Conservation (phyloP, 2,329 filamentous ascomycete genomes). For the Aaosphaeria pasadenensis region DNA sequence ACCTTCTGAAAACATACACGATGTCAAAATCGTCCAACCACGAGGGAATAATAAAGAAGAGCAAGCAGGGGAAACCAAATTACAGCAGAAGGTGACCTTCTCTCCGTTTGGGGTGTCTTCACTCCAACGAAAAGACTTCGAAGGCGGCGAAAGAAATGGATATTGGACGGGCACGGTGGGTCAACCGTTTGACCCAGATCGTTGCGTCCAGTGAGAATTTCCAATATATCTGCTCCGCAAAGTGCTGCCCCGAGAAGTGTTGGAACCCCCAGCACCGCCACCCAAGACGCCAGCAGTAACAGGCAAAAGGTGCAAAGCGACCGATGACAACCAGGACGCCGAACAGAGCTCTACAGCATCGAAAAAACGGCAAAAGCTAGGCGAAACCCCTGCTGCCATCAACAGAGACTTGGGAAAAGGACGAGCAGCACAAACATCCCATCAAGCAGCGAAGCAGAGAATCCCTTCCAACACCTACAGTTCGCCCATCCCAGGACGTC, state of each 20-base stretch:
- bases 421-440: too few species aligned
- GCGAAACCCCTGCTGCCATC: background rate
- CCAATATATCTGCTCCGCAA: conserved; percentile 30
- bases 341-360: background rate
- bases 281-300: conserved; percentile 2
- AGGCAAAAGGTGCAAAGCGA: background rate
- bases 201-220: conserved; percentile 36
- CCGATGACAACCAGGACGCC: background rate
- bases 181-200: conserved; percentile 26
- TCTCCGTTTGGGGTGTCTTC: conserved; percentile 29
- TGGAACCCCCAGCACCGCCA: conserved; percentile 15
- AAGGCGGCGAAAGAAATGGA: conserved; percentile 22
- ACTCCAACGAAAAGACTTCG: conserved; percentile 25
- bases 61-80: background rate
- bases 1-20: conserved; percentile 16
- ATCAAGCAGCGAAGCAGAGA: too few species aligned
- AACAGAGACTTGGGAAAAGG: too few species aligned
- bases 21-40: conserved; percentile 29
- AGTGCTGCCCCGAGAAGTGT: conserved; percentile 21
- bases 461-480: too few species aligned
- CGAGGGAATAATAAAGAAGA: conserved; percentile 15
- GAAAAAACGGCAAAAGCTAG: background rate
- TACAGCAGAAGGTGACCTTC: conserved; percentile 33
- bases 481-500: too few species aligned
- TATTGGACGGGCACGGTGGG: conserved; percentile 13